phyloP scores from a whole-genome alignment of 352 stramenopile species.

The Aphanomyces astaci region DNA sequence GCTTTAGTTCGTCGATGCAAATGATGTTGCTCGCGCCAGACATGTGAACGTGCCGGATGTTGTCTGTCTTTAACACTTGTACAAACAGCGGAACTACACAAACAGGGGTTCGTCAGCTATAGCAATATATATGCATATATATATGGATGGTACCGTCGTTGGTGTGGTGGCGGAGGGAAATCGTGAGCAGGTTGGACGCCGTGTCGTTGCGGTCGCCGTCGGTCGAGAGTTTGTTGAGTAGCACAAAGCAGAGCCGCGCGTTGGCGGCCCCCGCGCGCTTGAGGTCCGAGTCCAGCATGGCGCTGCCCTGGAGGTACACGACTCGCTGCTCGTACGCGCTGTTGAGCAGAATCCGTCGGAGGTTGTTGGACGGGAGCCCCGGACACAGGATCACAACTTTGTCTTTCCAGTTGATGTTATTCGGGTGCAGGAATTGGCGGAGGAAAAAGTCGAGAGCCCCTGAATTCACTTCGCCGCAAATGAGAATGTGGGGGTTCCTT shows the following conservation, averaged over 20 bases:
- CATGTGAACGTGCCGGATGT: constrained; percentile 62
- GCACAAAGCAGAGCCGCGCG: constrained; percentile 63
- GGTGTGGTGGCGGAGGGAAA: constrained; percentile 67
- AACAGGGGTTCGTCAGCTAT: constrained; percentile 4
- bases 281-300: constrained; percentile 64
- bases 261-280: constrained; percentile 44
- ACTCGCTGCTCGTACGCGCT: constrained; percentile 69
- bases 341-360: constrained; percentile 58
- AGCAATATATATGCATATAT: not conserved
- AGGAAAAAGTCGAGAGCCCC: constrained; percentile 70
- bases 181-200: constrained; percentile 62
- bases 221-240: constrained; percentile 66
- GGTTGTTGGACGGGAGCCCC: constrained; percentile 42
- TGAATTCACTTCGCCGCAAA: constrained; percentile 77
- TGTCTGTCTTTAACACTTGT: constrained; percentile 74
- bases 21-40: constrained; percentile 63
- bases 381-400: constrained; percentile 73
- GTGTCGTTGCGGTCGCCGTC: constrained; percentile 65
- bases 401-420: constrained; percentile 46
- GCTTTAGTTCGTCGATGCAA: constrained; percentile 66
- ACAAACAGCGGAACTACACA: constrained; percentile 54
- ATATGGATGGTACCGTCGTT: constrained; percentile 34
- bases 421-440: constrained; percentile 62
- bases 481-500: constrained; percentile 57
- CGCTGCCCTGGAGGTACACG: constrained; percentile 68